These are phyloP conservation scores for Candida qinlingensis DNA, from an alignment of 805 yeast genomes.

Conservation along the genomic window DNA sequence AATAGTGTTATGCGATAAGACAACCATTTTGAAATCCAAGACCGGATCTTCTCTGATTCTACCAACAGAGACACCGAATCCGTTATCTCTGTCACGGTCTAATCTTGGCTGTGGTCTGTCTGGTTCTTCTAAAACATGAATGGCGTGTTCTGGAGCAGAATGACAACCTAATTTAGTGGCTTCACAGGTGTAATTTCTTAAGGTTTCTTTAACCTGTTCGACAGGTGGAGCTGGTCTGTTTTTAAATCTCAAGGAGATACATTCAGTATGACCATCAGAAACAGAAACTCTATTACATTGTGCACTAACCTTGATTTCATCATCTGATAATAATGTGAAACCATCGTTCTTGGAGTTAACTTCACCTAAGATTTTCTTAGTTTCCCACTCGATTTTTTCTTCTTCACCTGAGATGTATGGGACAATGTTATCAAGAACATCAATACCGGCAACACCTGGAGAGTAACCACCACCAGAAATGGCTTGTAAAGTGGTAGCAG, in stretches of 20 bases:
- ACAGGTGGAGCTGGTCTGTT: slow-evolving; percentile 80
- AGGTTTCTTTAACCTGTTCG: slow-evolving; percentile 66
- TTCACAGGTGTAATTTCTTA: slow-evolving; percentile 76
- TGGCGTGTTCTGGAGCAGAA: slow-evolving; percentile 90
- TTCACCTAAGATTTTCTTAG: slow-evolving; percentile 84
- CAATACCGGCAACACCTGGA: slow-evolving; percentile 96
- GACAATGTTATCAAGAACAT: slow-evolving; percentile 87
- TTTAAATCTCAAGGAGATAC: slow-evolving; percentile 81
- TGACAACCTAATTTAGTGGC: slow-evolving; percentile 75
- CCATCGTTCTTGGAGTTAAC: slow-evolving; percentile 46
- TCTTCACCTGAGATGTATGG: slow-evolving; percentile 97
- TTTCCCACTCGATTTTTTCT: slow-evolving; percentile 98
- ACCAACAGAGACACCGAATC: slow-evolving; percentile 93
- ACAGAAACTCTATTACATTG: slow-evolving; percentile 97
- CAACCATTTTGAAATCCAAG: slow-evolving; percentile 92
- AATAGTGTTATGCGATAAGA: slow-evolving; percentile 93
- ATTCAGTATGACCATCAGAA: slow-evolving; percentile 96
- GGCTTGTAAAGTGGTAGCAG: slow-evolving; percentile 93
- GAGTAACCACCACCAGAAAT: slow-evolving; percentile 98
- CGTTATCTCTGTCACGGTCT: slow-evolving; percentile 92
- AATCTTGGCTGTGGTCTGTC: slow-evolving; percentile 98
- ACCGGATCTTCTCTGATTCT: slow-evolving; percentile 91
- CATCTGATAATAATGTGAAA: slow-evolving; percentile 54
- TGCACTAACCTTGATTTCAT: slow-evolving; percentile 83
- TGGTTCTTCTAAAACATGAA: slow-evolving; percentile 83